Evolutionary conservation across 208 protist species (phyloP).

Genomic region (Tritrichomonas foetus): DNA sequence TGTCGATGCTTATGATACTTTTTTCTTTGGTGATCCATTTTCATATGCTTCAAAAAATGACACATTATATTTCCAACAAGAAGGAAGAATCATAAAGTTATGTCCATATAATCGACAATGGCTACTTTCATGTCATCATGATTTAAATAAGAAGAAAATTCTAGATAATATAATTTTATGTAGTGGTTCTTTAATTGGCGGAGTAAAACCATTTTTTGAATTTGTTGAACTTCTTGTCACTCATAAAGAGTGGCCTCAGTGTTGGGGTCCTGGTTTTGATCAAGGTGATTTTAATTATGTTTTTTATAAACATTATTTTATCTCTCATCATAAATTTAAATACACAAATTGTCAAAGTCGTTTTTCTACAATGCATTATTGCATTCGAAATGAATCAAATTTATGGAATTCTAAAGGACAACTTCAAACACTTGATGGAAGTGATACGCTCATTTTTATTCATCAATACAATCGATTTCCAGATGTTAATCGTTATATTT

Average conservation of each 20-base stretch:
- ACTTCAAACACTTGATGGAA: not conserved
- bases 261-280: not conserved
- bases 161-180: not conserved
- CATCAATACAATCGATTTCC: constrained; percentile 5
- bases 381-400: not conserved
- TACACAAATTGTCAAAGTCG: not conserved
- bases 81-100: not conserved
- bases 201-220: not conserved
- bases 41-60: not conserved
- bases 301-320: not conserved
- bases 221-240: not conserved
- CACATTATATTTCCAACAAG: not conserved
- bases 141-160: not conserved
- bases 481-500: no score
- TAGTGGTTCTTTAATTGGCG: not conserved
- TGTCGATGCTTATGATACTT: not conserved
- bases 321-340: not conserved
- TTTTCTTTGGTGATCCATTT: constrained; percentile 38
- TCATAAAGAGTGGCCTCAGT: not conserved
- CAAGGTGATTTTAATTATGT: constrained; percentile 42
- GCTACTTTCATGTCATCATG: not conserved
- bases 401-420: not conserved
- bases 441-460: not conserved
- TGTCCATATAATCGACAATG: constrained; percentile 8
- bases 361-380: constrained; percentile 3